phyloP scores from a whole-genome alignment of 1,139 yeast species.

The Pichia sp. region DNA sequence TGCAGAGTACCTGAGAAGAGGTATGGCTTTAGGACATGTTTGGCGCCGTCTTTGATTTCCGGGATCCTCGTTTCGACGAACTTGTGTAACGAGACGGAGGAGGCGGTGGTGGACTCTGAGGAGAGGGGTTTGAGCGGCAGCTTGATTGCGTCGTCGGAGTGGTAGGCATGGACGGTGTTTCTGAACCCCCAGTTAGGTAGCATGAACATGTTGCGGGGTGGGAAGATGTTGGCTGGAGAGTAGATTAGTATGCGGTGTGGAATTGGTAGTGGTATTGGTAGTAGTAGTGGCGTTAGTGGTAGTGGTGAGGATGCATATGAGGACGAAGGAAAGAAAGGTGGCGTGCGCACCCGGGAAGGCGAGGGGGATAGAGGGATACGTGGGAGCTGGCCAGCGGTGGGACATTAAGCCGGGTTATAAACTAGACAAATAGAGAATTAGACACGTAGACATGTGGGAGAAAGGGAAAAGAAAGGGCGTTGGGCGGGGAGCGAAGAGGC shows the following conservation, averaged over 20 bases:
- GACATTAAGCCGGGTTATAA: too few relatives aligned
- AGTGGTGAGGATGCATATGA: not conserved
- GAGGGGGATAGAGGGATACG: not conserved
- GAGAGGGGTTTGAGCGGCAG: slow-evolving; percentile 34
- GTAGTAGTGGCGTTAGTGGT: not conserved
- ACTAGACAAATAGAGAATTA: too few relatives aligned
- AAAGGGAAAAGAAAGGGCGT: not conserved
- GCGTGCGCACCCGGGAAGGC: not conserved
- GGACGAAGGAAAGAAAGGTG: not conserved
- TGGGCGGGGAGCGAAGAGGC: not conserved
- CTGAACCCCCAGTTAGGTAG: slow-evolving; percentile 37
- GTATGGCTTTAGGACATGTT: slow-evolving; percentile 57
- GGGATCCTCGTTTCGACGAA: slow-evolving; percentile 43
- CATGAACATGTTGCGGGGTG: slow-evolving; percentile 8
- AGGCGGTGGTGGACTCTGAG: slow-evolving; percentile 24
- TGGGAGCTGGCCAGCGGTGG: too few relatives aligned
- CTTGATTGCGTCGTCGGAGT: slow-evolving; percentile 35
- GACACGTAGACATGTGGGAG: not conserved
- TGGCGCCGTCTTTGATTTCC: slow-evolving; percentile 40
- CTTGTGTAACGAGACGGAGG: slow-evolving; percentile 34
- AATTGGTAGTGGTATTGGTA: not conserved
- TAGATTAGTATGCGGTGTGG: not conserved
- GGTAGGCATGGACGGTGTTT: slow-evolving; percentile 37
- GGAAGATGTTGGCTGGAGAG: not conserved
- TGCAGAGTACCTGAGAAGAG: slow-evolving; percentile 74